Evolutionary conservation across 345 rosid species (phyloP), one percentile per base, ranked within the genome.

Genomic region (Streptanthus diversifolius): DNA sequence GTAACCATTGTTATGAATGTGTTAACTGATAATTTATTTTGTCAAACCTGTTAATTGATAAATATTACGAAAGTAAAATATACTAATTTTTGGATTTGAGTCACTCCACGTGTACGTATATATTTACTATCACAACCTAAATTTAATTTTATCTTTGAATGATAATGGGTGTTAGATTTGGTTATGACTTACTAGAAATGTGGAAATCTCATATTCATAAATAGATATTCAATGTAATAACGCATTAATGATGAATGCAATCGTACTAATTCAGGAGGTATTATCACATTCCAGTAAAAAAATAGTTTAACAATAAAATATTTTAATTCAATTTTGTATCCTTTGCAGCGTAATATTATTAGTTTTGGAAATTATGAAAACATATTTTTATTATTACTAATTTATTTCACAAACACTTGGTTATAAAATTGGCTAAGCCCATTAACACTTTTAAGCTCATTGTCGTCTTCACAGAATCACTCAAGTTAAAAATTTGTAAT

Each of bases 351-450:
- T n/a, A n/a, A n/a, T n/a, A n/a, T n/a, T n/a, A n/a, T n/a, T n/a
- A n/a, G n/a, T n/a, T n/a, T n/a, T n/a, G n/a, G n/a, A n/a, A n/a
- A n/a, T n/a, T n/a, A n/a, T n/a, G n/a, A n/a, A n/a, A n/a, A n/a
- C n/a, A n/a, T n/a, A n/a, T n/a, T n/a, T n/a, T 73, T 27, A 57
- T 58, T 74, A 51, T 33, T 35, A 6, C n/a, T 45, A n/a, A 22
- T 48, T 36, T n/a, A 10, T 44, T 30, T 52, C 0, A 5, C 12
- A 22, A 49, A 18, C 17, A 21, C 9, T 22, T 22, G 15, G 21
- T 1, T 2, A 36, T 27, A 3, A 5, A 22, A 8, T 25, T 1
- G 61, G 55, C 47, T 9, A 49, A 60, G 73, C 63, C 68, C 55
- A 67, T 37, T 55, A 55, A 73, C 40, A 47, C n/a, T n/a, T n/a